A percentile compares a stretch with the other conserved stretches of the same genome.
Evolutionary conservation across 495 filamentous ascomycete genomes (phyloP).

Genomic region (Penicillium riverlandense): DNA sequence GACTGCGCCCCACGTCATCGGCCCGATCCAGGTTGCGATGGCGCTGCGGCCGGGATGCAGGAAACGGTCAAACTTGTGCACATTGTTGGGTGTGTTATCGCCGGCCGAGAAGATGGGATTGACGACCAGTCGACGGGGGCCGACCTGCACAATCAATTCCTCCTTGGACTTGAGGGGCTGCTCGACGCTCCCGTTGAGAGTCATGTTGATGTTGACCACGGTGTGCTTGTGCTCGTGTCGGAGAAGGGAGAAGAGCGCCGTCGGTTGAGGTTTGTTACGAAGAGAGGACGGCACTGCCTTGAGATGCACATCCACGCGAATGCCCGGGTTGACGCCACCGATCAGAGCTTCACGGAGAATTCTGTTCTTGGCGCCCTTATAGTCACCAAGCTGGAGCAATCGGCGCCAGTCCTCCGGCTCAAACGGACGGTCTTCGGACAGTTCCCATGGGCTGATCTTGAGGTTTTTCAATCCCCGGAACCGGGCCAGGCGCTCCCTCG

Average conservation of each 20-base stretch:
- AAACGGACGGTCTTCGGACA: constrained; percentile 71
- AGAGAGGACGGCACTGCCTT: constrained; percentile 60
- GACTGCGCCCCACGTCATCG: constrained; percentile 86
- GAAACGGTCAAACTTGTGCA: constrained; percentile 94
- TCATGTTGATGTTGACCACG: constrained; percentile 78
- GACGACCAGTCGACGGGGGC: constrained; percentile 75
- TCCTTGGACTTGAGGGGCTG: constrained; percentile 80
- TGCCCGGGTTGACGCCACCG: constrained; percentile 79
- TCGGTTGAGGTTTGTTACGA: constrained; percentile 49
- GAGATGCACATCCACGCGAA: constrained; percentile 71
- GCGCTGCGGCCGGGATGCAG: constrained; percentile 84
- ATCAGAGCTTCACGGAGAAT: constrained; percentile 71
- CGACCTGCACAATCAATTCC: constrained; percentile 81
- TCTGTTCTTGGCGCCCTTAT: constrained; percentile 69
- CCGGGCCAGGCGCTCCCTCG: constrained; percentile 72
- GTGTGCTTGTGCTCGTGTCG: constrained; percentile 93
- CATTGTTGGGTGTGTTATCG: constrained; percentile 84
- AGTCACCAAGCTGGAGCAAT: constrained; percentile 74
- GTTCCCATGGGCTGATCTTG: constrained; percentile 80
- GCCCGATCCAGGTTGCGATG: constrained; percentile 85
- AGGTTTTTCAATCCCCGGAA: constrained; percentile 90
- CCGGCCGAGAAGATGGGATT: constrained; percentile 83
- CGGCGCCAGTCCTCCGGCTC: constrained; percentile 87
- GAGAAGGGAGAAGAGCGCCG: constrained; percentile 74
- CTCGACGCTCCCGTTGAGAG: constrained; percentile 62